These are phyloP conservation scores for Dryadomyces quercus-mongolicae DNA, from an alignment of 2,329 filamentous ascomycete genomes.

Conservation along the genomic window DNA sequence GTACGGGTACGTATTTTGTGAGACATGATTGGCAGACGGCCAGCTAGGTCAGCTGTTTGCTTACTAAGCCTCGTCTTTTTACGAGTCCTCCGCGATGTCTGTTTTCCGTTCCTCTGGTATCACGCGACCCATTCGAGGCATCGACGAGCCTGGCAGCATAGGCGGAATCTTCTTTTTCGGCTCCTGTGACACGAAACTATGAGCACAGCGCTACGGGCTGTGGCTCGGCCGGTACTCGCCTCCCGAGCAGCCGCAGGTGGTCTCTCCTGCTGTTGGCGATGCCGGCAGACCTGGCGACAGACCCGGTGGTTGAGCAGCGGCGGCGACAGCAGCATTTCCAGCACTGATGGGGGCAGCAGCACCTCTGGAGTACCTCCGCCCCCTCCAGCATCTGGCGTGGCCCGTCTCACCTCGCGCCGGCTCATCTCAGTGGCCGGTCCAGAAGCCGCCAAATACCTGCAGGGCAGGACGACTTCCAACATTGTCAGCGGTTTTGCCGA, in stretches of 20 bases:
- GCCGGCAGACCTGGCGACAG: neutral
- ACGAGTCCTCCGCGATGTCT: too few species aligned
- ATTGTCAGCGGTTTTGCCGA: conserved; percentile 28
- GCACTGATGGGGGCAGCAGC: too few species aligned
- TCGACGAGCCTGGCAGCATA: too few species aligned
- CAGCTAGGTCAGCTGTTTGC: too few species aligned
- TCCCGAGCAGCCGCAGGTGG: too few species aligned
- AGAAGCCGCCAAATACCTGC: conserved; percentile 74
- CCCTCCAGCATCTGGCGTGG: conserved; percentile 34
- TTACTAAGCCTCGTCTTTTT: too few species aligned
- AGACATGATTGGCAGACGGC: too few species aligned
- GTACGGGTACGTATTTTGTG: too few species aligned
- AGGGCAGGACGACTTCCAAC: conserved; percentile 73
- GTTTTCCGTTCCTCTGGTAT: too few species aligned
- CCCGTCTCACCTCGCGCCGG: conserved; percentile 57
- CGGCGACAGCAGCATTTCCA: neutral
- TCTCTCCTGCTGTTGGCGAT: neutral
- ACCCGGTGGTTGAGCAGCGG: neutral
- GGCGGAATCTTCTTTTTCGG: neutral
- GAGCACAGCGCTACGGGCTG: neutral
- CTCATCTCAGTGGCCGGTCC: conserved; percentile 68
- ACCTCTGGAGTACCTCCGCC: conserved; percentile 9
- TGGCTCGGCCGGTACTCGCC: neutral
- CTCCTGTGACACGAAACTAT: neutral
- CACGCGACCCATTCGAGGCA: too few species aligned